A percentile compares a stretch with the other conserved stretches of the same genome.
phyloP scores from a whole-genome alignment of 2,329 filamentous ascomycete species.

The Clonostachys byssicola region DNA sequence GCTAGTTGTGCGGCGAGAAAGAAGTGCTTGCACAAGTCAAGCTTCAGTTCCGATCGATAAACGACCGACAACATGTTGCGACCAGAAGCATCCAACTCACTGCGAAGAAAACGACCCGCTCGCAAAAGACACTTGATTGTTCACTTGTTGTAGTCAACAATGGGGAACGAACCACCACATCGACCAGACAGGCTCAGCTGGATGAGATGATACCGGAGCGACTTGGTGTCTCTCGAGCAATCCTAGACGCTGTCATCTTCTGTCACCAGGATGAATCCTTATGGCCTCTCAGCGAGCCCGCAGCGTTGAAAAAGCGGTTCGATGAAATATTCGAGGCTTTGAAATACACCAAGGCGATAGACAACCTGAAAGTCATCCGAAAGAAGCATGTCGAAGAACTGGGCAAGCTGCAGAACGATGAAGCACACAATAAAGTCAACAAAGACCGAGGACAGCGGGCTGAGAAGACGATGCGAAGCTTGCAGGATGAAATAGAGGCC shows the following conservation, averaged over 20 bases:
- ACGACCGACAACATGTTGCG: slow-evolving; percentile 74
- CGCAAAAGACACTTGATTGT: slow-evolving; percentile 81
- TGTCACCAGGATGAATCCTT: slow-evolving; percentile 97
- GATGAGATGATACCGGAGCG: slow-evolving; percentile 81
- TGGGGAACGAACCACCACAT: slow-evolving; percentile 75
- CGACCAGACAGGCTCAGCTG: slow-evolving; percentile 75
- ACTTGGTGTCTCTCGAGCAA: slow-evolving; percentile 83
- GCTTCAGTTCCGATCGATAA: slow-evolving; percentile 77
- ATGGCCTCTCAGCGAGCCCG: slow-evolving; percentile 91
- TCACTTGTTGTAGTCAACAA: slow-evolving; percentile 71
- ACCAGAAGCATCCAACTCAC: slow-evolving; percentile 82
- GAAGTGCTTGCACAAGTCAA: slow-evolving; percentile 91
- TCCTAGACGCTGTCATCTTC: slow-evolving; percentile 94
- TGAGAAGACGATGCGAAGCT: slow-evolving; percentile 58
- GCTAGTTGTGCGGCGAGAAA: slow-evolving; percentile 72
- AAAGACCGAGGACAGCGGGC: slow-evolving; percentile 79
- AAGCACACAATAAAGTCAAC: slow-evolving; percentile 73
- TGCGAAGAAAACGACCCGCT: slow-evolving; percentile 73
- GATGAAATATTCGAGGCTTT: slow-evolving; percentile 97
- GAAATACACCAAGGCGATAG: slow-evolving; percentile 96
- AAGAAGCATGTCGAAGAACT: slow-evolving; percentile 81
- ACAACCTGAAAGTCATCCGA: slow-evolving; percentile 82
- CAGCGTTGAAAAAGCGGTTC: slow-evolving; percentile 84
- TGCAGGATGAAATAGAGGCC: slow-evolving; percentile 63
- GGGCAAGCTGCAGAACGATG: slow-evolving; percentile 66